A percentile compares a stretch with the other conserved stretches of the same genome.
phyloP scores from a whole-genome alignment of 805 yeast genomes.

The Tetrapisispora pingtungensis region DNA sequence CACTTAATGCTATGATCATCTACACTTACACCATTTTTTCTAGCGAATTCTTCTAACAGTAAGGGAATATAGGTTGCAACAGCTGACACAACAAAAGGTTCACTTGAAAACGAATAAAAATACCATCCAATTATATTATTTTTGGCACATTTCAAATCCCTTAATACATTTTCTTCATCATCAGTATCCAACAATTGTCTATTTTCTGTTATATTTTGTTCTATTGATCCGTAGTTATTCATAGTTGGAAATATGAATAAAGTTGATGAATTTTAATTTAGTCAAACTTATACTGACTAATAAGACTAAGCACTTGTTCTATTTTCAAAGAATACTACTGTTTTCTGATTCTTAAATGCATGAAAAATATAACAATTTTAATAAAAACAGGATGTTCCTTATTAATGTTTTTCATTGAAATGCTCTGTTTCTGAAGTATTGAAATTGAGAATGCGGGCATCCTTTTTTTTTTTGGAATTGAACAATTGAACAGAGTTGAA shows the following conservation, averaged over 20 bases:
- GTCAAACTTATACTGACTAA: too few species aligned
- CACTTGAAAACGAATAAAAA: constrained; percentile 63
- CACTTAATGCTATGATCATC: constrained; percentile 54
- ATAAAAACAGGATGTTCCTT: too few species aligned
- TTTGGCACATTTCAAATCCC: constrained; percentile 22
- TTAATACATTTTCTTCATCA: background rate
- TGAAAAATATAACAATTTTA: too few species aligned
- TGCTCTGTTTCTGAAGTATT: too few species aligned
- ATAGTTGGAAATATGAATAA: too few species aligned
- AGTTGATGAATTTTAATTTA: too few species aligned
- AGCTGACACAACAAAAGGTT: constrained; percentile 71
- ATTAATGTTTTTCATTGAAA: background rate
- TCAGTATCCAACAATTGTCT: too few species aligned
- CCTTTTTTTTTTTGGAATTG: background rate
- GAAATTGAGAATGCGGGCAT: background rate
- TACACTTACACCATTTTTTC: constrained; percentile 57
- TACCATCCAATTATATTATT: constrained; percentile 53
- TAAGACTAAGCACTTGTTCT: too few species aligned
- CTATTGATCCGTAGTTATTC: background rate
- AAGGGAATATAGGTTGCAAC: constrained; percentile 72
- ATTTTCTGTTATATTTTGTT: background rate
- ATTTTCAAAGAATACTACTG: too few species aligned
- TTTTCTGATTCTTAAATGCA: too few species aligned
- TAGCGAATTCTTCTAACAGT: constrained; percentile 58
- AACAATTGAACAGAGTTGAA: too few species aligned